Percentiles rank a stretch among this genome's conserved stretches.
These are phyloP conservation scores for Asterella californica DNA, from an alignment of 225 moss, liverwort and hornwort genomes.

Conservation along the genomic window DNA sequence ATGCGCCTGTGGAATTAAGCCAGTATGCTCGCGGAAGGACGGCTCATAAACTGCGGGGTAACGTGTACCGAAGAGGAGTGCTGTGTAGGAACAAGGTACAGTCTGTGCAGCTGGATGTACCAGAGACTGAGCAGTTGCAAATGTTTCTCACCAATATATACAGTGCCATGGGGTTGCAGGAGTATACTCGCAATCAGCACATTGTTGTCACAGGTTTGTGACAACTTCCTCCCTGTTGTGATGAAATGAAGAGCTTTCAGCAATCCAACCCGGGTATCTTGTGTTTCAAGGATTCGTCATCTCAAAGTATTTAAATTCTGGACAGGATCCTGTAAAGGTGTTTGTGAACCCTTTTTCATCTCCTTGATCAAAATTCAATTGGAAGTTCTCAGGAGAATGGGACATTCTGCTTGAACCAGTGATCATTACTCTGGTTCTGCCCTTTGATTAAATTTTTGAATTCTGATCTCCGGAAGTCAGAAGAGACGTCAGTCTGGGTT, in stretches of 20 bases:
- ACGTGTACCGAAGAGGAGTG: conserved; percentile 1
- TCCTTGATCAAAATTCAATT: too few species aligned
- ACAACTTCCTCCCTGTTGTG: neutral
- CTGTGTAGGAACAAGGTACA: conserved; percentile 26
- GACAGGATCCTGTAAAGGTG: too few species aligned
- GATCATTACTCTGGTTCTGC: too few species aligned
- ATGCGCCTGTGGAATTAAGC: neutral
- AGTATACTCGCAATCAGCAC: conserved; percentile 28
- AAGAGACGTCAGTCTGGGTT: too few species aligned
- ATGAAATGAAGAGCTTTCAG: neutral
- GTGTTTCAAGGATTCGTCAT: neutral
- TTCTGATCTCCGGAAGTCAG: too few species aligned
- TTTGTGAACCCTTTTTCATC: too few species aligned
- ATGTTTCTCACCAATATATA: conserved; percentile 33
- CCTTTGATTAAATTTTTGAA: too few species aligned
- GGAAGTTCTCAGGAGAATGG: too few species aligned
- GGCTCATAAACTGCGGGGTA: neutral
- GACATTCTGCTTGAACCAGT: too few species aligned
- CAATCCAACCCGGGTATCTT: neutral
- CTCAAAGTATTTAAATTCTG: neutral
- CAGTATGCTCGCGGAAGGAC: neutral
- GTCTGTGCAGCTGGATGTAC: conserved; percentile 29
- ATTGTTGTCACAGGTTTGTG: conserved; percentile 35
- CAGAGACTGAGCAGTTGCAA: conserved; percentile 31
- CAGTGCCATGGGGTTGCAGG: conserved; percentile 40